Conservation (phyloP, 2,329 filamentous ascomycete species). For the Chalaropsis thielavioides region DNA sequence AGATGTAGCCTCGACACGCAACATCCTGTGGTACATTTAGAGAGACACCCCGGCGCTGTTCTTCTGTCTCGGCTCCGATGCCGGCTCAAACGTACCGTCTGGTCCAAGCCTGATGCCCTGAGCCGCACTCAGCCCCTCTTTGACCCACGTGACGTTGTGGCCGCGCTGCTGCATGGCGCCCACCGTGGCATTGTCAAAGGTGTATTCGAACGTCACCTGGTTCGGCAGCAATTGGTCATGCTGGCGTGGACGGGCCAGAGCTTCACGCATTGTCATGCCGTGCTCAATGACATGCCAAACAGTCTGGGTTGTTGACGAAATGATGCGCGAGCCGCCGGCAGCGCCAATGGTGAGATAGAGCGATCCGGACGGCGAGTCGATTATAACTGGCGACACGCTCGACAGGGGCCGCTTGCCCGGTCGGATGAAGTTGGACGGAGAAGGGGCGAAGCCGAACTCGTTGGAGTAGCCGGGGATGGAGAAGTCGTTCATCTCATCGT, state of each 20-base stretch:
- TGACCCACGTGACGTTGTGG: conserved; percentile 58
- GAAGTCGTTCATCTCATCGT: conserved; percentile 66
- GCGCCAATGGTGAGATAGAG: conserved; percentile 59
- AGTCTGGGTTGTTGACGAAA: conserved; percentile 62
- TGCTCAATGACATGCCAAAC: conserved; percentile 60
- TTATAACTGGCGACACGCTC: conserved; percentile 67
- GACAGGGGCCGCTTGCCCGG: conserved; percentile 71
- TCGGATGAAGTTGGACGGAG: conserved; percentile 64
- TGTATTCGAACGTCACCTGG: conserved; percentile 49
- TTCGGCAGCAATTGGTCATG: conserved; percentile 76
- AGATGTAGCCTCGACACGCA: no score
- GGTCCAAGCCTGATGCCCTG: conserved; percentile 49
- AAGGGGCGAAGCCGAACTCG: conserved; percentile 73
- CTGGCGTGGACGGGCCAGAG: conserved; percentile 51
- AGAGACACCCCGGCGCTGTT: conserved; percentile 50
- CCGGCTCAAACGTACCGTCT: conserved; percentile 64
- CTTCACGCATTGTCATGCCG: conserved; percentile 41
- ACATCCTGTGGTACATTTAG: conserved; percentile 19
- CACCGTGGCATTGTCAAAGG: conserved; percentile 50
- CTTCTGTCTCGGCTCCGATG: conserved; percentile 57
- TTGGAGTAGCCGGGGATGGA: conserved; percentile 65
- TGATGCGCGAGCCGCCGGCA: conserved; percentile 71
- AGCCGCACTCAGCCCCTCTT: conserved; percentile 48
- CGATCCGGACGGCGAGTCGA: conserved; percentile 44
- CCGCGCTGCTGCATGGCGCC: conserved; percentile 48